Evolutionary conservation across 352 stramenopile genomes (phyloP).

Genomic region (Aphanomyces invadans): DNA sequence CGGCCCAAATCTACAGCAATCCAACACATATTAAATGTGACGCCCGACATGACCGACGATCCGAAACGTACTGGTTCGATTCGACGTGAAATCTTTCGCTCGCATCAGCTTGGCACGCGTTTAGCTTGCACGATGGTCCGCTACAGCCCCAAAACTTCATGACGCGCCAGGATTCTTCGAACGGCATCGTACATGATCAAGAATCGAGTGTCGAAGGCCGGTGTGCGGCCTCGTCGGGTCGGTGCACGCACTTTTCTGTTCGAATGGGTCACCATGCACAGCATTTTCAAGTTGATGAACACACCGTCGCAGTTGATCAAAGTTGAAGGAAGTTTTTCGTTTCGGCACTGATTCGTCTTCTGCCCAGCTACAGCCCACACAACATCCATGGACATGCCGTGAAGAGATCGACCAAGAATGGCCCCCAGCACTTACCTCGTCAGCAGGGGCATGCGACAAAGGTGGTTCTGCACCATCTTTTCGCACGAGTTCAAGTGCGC

Average conservation of each 20-base stretch:
- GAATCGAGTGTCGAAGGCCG: not conserved
- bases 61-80: constrained; percentile 19
- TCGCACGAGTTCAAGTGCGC: constrained; percentile 9
- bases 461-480: constrained; percentile 1
- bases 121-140: constrained; percentile 7
- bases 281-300: no score
- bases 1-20: constrained; percentile 17
- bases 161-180: no score
- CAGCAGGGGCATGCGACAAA: not conserved
- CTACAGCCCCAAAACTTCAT: not conserved
- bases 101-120: constrained; percentile 4
- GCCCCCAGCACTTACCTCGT: not conserved
- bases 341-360: constrained; percentile 17
- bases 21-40: no score
- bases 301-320: constrained; percentile 14
- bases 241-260: constrained; percentile 1
- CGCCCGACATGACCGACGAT: no score
- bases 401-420: no score
- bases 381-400: no score
- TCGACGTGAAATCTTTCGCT: not conserved
- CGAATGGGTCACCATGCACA: no score
- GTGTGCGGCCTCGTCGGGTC: constrained; percentile 15
- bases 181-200: constrained; percentile 1
- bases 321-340: constrained; percentile 2
- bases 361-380: constrained; percentile 7